phyloP scores from a whole-genome alignment of 78 protist species.

The Anaeramoeba ignava region DNA sequence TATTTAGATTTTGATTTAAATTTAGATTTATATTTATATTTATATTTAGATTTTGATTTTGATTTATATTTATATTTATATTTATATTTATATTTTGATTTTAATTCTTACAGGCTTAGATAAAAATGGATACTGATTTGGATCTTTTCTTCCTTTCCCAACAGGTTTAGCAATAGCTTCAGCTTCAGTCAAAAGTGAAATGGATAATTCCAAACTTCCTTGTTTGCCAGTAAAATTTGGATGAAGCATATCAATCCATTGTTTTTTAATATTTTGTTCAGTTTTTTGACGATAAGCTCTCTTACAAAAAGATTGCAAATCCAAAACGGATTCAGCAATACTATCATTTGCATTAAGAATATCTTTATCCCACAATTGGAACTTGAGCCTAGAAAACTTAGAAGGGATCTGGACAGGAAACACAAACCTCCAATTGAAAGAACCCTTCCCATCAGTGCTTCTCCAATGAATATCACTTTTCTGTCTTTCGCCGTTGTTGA shows the following conservation, averaged over 20 bases:
- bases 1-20: too few relatives aligned
- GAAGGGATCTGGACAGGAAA: slow-evolving; percentile 3
- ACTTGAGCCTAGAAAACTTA: slow-evolving; percentile 18
- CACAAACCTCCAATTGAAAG: slow-evolving; percentile 16
- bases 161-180: slow-evolving; percentile 18
- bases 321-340: slow-evolving; percentile 15
- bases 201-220: not conserved
- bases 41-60: too few relatives aligned
- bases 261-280: not conserved
- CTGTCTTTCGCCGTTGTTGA: not conserved
- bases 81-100: too few relatives aligned
- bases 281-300: not conserved
- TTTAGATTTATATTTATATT: too few relatives aligned
- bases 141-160: not conserved
- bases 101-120: not conserved
- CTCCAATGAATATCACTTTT: slow-evolving; percentile 18
- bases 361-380: slow-evolving; percentile 37
- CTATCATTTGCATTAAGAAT: slow-evolving; percentile 20
- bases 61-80: too few relatives aligned
- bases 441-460: slow-evolving; percentile 9
- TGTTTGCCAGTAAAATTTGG: slow-evolving; percentile 13
- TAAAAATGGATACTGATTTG: not conserved
- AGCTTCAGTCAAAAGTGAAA: slow-evolving; percentile 10
- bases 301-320: slow-evolving; percentile 14
- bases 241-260: slow-evolving; percentile 23